Evolutionary conservation across 306 rosid species (phyloP).

Genomic region (Luffa acutangula): DNA sequence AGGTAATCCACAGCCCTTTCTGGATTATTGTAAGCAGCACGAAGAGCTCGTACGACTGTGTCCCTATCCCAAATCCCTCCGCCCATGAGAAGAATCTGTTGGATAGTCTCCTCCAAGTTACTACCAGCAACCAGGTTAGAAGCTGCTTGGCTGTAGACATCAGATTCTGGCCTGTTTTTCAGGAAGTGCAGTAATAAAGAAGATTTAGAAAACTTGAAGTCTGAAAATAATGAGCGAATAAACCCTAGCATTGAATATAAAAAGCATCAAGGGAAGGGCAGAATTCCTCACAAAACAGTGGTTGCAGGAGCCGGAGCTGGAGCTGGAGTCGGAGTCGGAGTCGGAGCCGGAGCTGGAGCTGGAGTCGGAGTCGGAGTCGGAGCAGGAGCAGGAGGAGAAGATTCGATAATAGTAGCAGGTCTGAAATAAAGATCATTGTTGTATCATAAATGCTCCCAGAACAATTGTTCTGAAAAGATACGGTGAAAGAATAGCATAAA

Average conservation of each 20-base stretch:
- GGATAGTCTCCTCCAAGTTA: constrained; percentile 65
- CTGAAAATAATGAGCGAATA: background rate
- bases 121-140: constrained; percentile 83
- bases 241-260: background rate
- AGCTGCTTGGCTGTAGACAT: constrained; percentile 74
- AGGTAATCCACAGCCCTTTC: constrained; percentile 92
- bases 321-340: constrained; percentile 9
- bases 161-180: constrained; percentile 46
- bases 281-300: constrained; percentile 30
- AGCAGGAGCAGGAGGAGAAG: background rate
- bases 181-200: background rate
- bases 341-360: constrained; percentile 8
- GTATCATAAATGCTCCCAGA: background rate
- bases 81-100: constrained; percentile 83
- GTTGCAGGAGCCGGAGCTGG: constrained; percentile 10
- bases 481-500: background rate
- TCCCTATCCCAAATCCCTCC: constrained; percentile 95
- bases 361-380: background rate
- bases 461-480: background rate
- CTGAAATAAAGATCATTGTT: background rate
- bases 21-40: constrained; percentile 92
- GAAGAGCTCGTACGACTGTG: constrained; percentile 77
- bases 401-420: background rate
- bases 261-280: background rate
- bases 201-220: background rate